A percentile compares a stretch with the other conserved stretches of the same genome.
phyloP scores from a whole-genome alignment of 176 grass and related monocot genomes.

The Poa annua region DNA sequence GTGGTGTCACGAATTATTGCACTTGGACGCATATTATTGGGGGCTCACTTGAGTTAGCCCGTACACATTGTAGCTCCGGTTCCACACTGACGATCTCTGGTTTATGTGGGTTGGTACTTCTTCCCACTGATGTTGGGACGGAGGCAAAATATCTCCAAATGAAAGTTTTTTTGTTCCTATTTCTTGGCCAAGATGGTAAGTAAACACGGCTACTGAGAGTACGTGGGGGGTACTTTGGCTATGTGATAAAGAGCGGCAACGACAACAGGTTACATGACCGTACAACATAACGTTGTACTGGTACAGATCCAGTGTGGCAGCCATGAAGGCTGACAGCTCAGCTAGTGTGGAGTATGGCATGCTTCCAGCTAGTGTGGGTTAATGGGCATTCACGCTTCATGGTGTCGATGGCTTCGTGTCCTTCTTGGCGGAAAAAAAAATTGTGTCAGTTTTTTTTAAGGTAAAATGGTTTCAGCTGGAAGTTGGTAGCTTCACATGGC shows the following conservation, averaged over 20 bases:
- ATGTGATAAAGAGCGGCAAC: background rate
- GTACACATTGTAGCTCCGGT: background rate
- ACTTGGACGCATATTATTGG: background rate
- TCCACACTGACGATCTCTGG: background rate
- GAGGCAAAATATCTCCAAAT: too few species aligned
- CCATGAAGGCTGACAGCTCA: background rate
- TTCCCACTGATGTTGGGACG: background rate
- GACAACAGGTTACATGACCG: background rate
- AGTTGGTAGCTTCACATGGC: background rate
- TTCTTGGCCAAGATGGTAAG: too few species aligned
- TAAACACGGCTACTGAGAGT: too few species aligned
- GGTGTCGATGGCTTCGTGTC: too few species aligned
- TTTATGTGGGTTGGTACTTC: background rate
- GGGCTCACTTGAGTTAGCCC: background rate
- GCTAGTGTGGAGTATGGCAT: background rate
- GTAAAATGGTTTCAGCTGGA: background rate
- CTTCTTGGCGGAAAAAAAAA: background rate
- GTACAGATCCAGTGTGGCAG: background rate
- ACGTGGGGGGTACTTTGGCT: background rate
- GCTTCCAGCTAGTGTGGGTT: background rate
- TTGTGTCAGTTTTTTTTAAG: too few species aligned
- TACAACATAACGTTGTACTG: too few species aligned
- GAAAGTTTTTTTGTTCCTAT: too few species aligned
- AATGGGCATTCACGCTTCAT: too few species aligned
- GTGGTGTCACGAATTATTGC: slow-evolving; percentile 16